A percentile compares a stretch with the other conserved stretches of the same genome.
Conservation (phyloP, 805 yeast genomes). For the Schwanniomyces vanrijiae region DNA sequence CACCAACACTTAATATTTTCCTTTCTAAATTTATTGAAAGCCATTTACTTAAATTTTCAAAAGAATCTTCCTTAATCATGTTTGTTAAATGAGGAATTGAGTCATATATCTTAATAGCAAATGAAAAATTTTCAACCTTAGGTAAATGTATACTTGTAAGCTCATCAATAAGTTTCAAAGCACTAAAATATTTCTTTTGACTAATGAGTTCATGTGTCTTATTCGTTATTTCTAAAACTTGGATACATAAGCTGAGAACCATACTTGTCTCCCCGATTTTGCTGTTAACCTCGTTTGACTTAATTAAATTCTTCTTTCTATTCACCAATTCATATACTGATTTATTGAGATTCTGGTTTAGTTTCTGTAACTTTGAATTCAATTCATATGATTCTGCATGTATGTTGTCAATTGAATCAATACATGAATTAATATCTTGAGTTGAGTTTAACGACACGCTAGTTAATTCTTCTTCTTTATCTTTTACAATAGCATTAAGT, state of each 20-base stretch:
- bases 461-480: conserved; percentile 64
- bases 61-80: conserved; percentile 72
- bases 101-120: conserved; percentile 68
- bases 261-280: conserved; percentile 72
- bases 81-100: conserved; percentile 76
- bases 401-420: conserved; percentile 62
- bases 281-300: conserved; percentile 59
- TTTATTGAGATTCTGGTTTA: conserved; percentile 57
- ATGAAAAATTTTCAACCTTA: conserved; percentile 70
- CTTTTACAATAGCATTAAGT: conserved; percentile 56
- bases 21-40: conserved; percentile 60
- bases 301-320: conserved; percentile 58
- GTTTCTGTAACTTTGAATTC: conserved; percentile 51
- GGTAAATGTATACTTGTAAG: conserved; percentile 67
- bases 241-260: conserved; percentile 70
- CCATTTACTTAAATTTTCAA: conserved; percentile 64
- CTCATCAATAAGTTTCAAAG: conserved; percentile 79
- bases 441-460: conserved; percentile 62
- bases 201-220: conserved; percentile 79
- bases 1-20: conserved; percentile 60
- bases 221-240: conserved; percentile 82
- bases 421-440: conserved; percentile 54
- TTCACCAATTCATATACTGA: conserved; percentile 67
- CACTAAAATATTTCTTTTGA: conserved; percentile 76
- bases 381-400: conserved; percentile 57